These are phyloP conservation scores for Phylloporus sp. DNA, from an alignment of 768 basidiomycete genomes.

Conservation along the genomic window DNA sequence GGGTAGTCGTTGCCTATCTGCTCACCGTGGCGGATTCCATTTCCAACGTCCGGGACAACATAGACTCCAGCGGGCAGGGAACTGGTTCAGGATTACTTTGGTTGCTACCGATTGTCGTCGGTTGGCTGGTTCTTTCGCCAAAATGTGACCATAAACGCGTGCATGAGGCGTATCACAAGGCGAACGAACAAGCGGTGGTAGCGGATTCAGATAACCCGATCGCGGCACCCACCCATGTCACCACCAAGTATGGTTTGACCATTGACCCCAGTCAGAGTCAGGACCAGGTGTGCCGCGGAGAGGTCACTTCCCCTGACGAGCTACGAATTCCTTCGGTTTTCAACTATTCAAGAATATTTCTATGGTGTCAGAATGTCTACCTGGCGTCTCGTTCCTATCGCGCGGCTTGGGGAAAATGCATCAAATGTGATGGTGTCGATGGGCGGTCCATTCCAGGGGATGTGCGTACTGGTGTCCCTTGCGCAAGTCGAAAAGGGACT, in stretches of 20 bases:
- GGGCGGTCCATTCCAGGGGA: neutral
- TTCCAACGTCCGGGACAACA: slow-evolving; percentile 11
- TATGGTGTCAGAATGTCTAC: slow-evolving; percentile 20
- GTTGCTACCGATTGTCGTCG: slow-evolving; percentile 38
- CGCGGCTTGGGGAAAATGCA: slow-evolving; percentile 8
- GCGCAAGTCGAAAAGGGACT: slow-evolving; percentile 16
- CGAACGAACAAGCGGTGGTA: slow-evolving; percentile 6
- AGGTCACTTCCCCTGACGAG: slow-evolving; percentile 22
- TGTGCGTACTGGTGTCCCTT: slow-evolving; percentile 1
- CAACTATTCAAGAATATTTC: slow-evolving; percentile 21
- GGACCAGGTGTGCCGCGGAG: neutral
- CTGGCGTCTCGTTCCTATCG: slow-evolving; percentile 13
- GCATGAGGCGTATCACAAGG: slow-evolving; percentile 12
- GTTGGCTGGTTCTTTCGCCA: slow-evolving; percentile 40
- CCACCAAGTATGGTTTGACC: slow-evolving; percentile 13
- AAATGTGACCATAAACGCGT: slow-evolving; percentile 36
- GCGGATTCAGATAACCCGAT: neutral
- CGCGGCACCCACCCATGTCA: neutral
- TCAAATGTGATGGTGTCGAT: neutral
- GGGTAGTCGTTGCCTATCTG: slow-evolving; percentile 43
- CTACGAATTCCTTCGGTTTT: slow-evolving; percentile 20
- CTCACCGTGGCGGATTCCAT: slow-evolving; percentile 14
- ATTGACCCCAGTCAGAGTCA: slow-evolving; percentile 11
- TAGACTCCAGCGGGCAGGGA: slow-evolving; percentile 18
- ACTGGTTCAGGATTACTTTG: slow-evolving; percentile 43